Evolutionary conservation across 1,139 yeast genomes (phyloP).

Genomic region (Candida glucosophila): DNA sequence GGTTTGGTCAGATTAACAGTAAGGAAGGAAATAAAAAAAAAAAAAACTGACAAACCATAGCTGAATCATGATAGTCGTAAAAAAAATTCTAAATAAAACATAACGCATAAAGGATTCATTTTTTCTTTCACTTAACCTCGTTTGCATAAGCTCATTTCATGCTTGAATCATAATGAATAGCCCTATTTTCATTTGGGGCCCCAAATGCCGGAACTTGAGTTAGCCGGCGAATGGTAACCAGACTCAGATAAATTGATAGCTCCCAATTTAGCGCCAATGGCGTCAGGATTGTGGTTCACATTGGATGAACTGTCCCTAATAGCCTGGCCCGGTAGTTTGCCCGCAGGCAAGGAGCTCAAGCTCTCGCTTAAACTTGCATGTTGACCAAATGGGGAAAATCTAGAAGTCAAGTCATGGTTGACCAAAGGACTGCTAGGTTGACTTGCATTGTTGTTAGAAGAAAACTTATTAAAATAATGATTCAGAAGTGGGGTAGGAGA

Average conservation of each 20-base stretch:
- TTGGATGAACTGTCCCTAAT: conserved; percentile 1
- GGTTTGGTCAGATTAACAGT: too few relatives aligned
- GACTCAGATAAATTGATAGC: conserved; percentile 19
- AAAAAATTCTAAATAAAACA: too few relatives aligned
- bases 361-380: conserved; percentile 21
- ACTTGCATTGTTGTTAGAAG: conserved; percentile 6
- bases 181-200: conserved; percentile 25
- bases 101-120: too few relatives aligned
- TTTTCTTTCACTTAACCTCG: too few relatives aligned
- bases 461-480: conserved; percentile 8
- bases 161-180: too few relatives aligned
- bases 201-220: conserved; percentile 32
- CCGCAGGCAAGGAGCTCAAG: conserved; percentile 20
- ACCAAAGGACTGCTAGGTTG: conserved; percentile 13
- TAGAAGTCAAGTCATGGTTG: conserved; percentile 9
- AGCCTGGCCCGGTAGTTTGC: conserved; percentile 24
- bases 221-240: conserved; percentile 23
- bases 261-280: conserved; percentile 14
- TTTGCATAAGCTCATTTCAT: too few relatives aligned
- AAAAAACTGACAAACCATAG: too few relatives aligned
- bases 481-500: conserved; percentile 17
- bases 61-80: too few relatives aligned
- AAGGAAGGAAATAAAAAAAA: too few relatives aligned
- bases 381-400: conserved; percentile 35
- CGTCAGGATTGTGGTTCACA: conserved; percentile 2